Evolutionary conservation across 306 rosid genomes (phyloP), one percentile per base, ranked within the genome.

Genomic region (Coriaria nepalensis): DNA sequence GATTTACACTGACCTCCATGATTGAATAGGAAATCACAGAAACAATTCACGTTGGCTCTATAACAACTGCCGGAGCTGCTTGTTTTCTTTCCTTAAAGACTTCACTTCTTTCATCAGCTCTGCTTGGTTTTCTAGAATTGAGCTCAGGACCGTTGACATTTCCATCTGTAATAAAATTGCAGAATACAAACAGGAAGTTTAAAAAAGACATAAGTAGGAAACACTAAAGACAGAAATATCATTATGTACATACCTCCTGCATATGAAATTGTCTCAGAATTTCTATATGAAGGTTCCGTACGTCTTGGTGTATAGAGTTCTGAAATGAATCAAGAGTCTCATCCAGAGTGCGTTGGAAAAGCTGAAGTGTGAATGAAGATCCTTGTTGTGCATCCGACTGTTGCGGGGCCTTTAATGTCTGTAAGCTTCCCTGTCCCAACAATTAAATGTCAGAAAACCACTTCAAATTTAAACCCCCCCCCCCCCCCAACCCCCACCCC

Each of bases 211-310:
- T 39, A n/a, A 9, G 33, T 8, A 49, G 37, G 35, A 13, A 32
- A 37, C 9, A 44, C 40, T 8, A 40, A 44, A 8, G 29, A 33
- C 45, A 56, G 33, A 33, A 36, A 48, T 13, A 59, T 58, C 5
- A 35, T 13, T n/a, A 59, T 42, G 52, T 54, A 64, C 69, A 38
- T 72, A 92, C 98, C 96, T 86, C 96, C 56, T 92, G 96, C 81
- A 82, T 68, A 59, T 92, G 98, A 65, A 86, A 92, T 62, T 92
- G 96, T 64, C 96, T 75, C 62, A 92, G 65, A 63, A 78, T 64
- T 78, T 92, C 98, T 55, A 92, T 72, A 68, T 92, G 98, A 74
- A 92, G 96, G 74, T 92, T 92, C 72, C 93, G 77, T 80, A 72
- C 74, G 63, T 86, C 96, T 69, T 76, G 86, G 6, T 86, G 94